A percentile compares a stretch with the other conserved stretches of the same genome.
Conservation (phyloP, 768 basidiomycete genomes). For the Gloeopeniophorella convolvens region DNA sequence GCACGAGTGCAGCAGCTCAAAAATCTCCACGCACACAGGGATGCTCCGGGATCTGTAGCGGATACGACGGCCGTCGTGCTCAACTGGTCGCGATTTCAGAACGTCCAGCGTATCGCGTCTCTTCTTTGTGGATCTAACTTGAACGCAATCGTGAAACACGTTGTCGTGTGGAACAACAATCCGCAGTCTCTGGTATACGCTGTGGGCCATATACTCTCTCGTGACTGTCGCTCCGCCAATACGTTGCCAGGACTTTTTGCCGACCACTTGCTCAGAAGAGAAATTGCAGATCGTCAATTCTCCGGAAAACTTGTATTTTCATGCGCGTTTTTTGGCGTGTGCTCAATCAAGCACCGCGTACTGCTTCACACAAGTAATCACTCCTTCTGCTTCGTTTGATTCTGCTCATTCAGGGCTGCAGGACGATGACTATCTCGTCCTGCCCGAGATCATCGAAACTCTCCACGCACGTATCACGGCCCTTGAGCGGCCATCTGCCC, state of each 20-base stretch:
- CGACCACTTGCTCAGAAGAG: slow-evolving; percentile 34
- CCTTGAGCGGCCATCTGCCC: slow-evolving; percentile 23
- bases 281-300: slow-evolving; percentile 53
- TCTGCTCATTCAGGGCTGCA: slow-evolving; percentile 23
- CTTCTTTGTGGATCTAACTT: slow-evolving; percentile 43
- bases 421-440: slow-evolving; percentile 66
- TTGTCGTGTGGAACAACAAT: slow-evolving; percentile 62
- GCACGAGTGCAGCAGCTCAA: not conserved
- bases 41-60: not conserved
- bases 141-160: slow-evolving; percentile 38
- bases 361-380: slow-evolving; percentile 56
- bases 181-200: slow-evolving; percentile 35
- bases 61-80: slow-evolving; percentile 42
- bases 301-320: slow-evolving; percentile 49
- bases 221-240: slow-evolving; percentile 30
- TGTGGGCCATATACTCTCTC: slow-evolving; percentile 30
- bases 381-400: not conserved
- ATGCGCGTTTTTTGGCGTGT: slow-evolving; percentile 57
- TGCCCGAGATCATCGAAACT: slow-evolving; percentile 48
- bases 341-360: slow-evolving; percentile 41
- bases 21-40: not conserved
- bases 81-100: slow-evolving; percentile 62
- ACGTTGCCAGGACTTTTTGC: slow-evolving; percentile 13
- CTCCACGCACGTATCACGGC: slow-evolving; percentile 38
- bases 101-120: slow-evolving; percentile 50